phyloP scores from a whole-genome alignment of 2,329 filamentous ascomycete genomes.

The Alternaria sp. region DNA sequence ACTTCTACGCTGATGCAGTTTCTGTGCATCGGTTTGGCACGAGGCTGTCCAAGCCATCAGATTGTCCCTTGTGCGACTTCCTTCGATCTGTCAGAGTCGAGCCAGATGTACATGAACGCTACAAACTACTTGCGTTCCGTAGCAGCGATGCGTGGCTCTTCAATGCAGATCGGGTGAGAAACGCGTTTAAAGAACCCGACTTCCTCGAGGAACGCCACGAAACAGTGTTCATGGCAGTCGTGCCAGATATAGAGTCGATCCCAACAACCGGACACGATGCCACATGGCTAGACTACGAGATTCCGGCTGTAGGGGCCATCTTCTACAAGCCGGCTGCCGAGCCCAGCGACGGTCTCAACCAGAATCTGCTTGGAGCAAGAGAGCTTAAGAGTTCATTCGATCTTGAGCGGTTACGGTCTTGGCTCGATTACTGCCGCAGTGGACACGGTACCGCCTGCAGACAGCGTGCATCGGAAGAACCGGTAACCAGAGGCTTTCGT shows the following conservation, averaged over 20 bases:
- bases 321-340: background rate
- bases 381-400: background rate
- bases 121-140: conserved; percentile 20
- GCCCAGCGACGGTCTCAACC: background rate
- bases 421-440: conserved; percentile 7
- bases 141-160: conserved; percentile 18
- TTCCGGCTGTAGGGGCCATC: conserved; percentile 11
- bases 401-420: background rate
- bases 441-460: conserved; percentile 8
- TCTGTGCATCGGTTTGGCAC: conserved; percentile 3
- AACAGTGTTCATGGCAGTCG: conserved; percentile 18
- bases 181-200: background rate
- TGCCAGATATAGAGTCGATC: conserved; percentile 11
- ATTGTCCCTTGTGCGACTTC: conserved; percentile 4
- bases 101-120: conserved; percentile 4
- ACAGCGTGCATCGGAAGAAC: conserved; percentile 6
- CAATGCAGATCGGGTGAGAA: background rate
- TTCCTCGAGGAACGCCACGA: background rate
- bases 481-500: conserved; percentile 9
- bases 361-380: background rate
- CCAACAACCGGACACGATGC: conserved; percentile 4
- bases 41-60: background rate
- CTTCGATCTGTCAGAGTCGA: conserved; percentile 8
- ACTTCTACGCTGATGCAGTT: conserved; percentile 4
- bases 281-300: conserved; percentile 13